Evolutionary conservation across 441 rosid species (phyloP), one percentile per base, ranked within the genome.

Genomic region (Sinapis alba): DNA sequence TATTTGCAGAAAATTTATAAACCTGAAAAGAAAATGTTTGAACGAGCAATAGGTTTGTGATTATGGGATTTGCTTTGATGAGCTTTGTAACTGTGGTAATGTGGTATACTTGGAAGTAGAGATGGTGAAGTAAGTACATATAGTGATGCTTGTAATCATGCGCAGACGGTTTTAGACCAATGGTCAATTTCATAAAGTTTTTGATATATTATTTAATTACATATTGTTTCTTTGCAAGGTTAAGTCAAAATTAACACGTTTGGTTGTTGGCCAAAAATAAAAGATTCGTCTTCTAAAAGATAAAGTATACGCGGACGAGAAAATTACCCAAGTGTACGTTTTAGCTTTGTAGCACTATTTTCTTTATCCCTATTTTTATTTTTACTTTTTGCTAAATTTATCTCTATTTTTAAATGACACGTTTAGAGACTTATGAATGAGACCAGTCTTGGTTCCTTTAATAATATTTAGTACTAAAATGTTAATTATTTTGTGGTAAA

Each of bases 211-310:
- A 51, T 51, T 8, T 12, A 51, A 51, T 51, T 56, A 23, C 28
- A 56, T 56, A 23, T 5, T 24, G 30, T 12, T 21, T 56, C 30
- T 23, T 56, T 23, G 9, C 30, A 23, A 56, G 16, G 30, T 56
- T 54, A 54, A 12, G 60, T 23, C 16, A 56, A 56, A 56, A 0
- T 24, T 56, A 53, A 56, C 27, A 56, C 30, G 60, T 56, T 21
- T 56, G 60, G 30, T 56, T 56, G 60, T 56, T 56, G 30, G 61
- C 30, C 61, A 23, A 56, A 56, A 13, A 23, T 56, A 56, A 56
- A 45, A 56, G 5, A 23, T 56, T 12, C 16, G 16, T 56, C 30
- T 23, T 56, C 60, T 9, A 12, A 23, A 56, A 56, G 16, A 56
- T 28, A 56, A 12, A 56, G 61, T 23, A 11, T 5, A 56, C 61